A percentile compares a stretch with the other conserved stretches of the same genome.
These are phyloP conservation scores for Aspergillus bertholletiae DNA, from an alignment of 495 filamentous ascomycete genomes.

Conservation along the genomic window DNA sequence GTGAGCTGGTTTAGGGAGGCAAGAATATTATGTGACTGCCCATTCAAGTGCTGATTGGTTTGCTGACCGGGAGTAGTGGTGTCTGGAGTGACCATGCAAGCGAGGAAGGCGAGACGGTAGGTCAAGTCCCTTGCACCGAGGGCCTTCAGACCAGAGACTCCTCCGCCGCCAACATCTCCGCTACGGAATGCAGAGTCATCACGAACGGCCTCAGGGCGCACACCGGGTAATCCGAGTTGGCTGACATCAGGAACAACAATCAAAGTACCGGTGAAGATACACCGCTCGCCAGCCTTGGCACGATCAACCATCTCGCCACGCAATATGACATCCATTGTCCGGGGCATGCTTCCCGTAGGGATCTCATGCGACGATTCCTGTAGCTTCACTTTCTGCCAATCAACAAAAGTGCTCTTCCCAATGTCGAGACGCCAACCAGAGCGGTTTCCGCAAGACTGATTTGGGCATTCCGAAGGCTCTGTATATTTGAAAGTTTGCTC, in stretches of 20 bases:
- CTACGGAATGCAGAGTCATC: slow-evolving; percentile 74
- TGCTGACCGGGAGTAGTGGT: slow-evolving; percentile 71
- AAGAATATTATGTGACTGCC: slow-evolving; percentile 75
- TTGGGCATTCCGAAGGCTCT: slow-evolving; percentile 93
- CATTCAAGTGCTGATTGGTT: slow-evolving; percentile 61
- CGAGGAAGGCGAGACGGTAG: slow-evolving; percentile 94
- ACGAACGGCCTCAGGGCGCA: slow-evolving; percentile 77
- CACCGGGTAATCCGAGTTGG: slow-evolving; percentile 86
- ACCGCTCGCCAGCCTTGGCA: slow-evolving; percentile 95
- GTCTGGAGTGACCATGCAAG: slow-evolving; percentile 96
- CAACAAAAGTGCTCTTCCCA: slow-evolving; percentile 93
- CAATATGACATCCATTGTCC: slow-evolving; percentile 97
- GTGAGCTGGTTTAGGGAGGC: slow-evolving; percentile 72
- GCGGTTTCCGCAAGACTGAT: slow-evolving; percentile 85
- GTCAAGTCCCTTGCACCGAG: slow-evolving; percentile 94
- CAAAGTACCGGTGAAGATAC: slow-evolving; percentile 91
- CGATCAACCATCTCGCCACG: slow-evolving; percentile 97
- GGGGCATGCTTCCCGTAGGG: slow-evolving; percentile 96
- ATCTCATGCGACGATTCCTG: slow-evolving; percentile 99
- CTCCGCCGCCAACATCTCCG: slow-evolving; percentile 74
- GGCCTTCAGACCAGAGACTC: slow-evolving; percentile 84
- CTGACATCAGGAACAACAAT: slow-evolving; percentile 98
- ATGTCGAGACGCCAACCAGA: slow-evolving; percentile 92
- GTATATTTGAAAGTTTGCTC: slow-evolving; percentile 98
- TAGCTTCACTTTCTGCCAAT: slow-evolving; percentile 97